phyloP scores from a whole-genome alignment of 495 filamentous ascomycete species.

The Penicillium crystallinum region DNA sequence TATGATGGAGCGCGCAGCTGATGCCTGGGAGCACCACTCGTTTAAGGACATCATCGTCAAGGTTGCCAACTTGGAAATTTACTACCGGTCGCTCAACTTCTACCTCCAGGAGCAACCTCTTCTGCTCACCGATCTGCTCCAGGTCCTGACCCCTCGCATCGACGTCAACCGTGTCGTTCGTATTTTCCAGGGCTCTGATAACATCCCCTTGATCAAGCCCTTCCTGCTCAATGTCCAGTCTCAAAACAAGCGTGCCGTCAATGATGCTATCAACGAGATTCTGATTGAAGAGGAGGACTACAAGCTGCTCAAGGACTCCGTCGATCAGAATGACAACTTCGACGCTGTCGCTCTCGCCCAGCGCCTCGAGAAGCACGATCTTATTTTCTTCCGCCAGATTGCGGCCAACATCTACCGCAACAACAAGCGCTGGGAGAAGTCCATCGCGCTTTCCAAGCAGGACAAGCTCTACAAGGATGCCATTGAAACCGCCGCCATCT shows the following conservation, averaged over 20 bases:
- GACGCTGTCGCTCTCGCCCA: constrained; percentile 93
- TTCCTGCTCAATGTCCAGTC: constrained; percentile 95
- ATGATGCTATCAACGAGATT: constrained; percentile 96
- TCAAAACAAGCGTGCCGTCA: constrained; percentile 97
- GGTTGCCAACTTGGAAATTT: constrained; percentile 97
- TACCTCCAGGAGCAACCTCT: constrained; percentile 96
- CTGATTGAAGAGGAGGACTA: constrained; percentile 99
- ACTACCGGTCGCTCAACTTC: constrained; percentile 96
- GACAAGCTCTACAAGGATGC: constrained; percentile 99
- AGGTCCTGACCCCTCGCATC: constrained; percentile 84
- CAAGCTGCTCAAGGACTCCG: constrained; percentile 96
- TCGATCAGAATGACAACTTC: constrained; percentile 98
- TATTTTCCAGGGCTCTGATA: constrained; percentile 98
- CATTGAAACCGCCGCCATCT: constrained; percentile 97
- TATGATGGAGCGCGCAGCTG: constrained; percentile 98
- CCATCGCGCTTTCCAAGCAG: constrained; percentile 96
- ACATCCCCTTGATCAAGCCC: constrained; percentile 97
- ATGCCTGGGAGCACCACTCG: constrained; percentile 99
- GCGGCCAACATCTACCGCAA: constrained; percentile 98
- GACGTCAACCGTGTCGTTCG: constrained; percentile 98
- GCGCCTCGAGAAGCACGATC: constrained; percentile 89
- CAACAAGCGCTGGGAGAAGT: constrained; percentile 99
- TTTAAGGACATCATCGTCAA: constrained; percentile 99
- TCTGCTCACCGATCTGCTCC: constrained; percentile 89
- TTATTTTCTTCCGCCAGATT: constrained; percentile 99